These are phyloP conservation scores for Piper betle DNA, from an alignment of 164 flowering plant genomes.

Conservation along the genomic window DNA sequence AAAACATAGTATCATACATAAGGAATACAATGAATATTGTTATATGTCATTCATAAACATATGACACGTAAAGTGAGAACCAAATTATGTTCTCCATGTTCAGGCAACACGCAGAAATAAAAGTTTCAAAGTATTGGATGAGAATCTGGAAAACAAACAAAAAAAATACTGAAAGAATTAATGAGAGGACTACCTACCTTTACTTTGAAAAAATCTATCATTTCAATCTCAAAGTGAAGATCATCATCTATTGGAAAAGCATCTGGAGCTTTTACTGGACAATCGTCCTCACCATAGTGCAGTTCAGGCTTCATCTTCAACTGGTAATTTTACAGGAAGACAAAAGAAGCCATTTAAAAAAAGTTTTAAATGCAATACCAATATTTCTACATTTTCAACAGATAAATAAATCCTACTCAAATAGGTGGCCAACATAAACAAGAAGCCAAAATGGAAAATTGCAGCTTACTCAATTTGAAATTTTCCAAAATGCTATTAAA, in stretches of 20 bases:
- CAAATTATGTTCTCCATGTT: too few relatives aligned
- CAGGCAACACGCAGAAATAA: background rate
- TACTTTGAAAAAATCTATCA: constrained; percentile 73
- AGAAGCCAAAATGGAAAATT: background rate
- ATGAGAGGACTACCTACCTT: constrained; percentile 37
- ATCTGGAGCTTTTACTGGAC: constrained; percentile 60
- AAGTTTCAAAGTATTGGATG: background rate
- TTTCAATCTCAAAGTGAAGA: constrained; percentile 92
- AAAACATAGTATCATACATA: too few relatives aligned
- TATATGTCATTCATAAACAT: too few relatives aligned
- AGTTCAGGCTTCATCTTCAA: constrained; percentile 87
- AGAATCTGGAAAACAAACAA: background rate
- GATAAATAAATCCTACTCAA: too few relatives aligned
- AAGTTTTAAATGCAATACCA: background rate
- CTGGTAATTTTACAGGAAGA: constrained; percentile 20
- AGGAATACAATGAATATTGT: too few relatives aligned
- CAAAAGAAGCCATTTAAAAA: background rate
- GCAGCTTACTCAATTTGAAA: background rate
- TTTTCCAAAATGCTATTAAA: too few relatives aligned
- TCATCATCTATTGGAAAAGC: constrained; percentile 80
- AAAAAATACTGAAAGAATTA: background rate
- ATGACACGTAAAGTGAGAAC: too few relatives aligned
- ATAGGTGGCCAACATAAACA: background rate
- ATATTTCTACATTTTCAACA: background rate
- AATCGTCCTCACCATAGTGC: constrained; percentile 87